These are phyloP conservation scores for Myxozyma nipponensis DNA, from an alignment of 805 yeast species.

Conservation along the genomic window DNA sequence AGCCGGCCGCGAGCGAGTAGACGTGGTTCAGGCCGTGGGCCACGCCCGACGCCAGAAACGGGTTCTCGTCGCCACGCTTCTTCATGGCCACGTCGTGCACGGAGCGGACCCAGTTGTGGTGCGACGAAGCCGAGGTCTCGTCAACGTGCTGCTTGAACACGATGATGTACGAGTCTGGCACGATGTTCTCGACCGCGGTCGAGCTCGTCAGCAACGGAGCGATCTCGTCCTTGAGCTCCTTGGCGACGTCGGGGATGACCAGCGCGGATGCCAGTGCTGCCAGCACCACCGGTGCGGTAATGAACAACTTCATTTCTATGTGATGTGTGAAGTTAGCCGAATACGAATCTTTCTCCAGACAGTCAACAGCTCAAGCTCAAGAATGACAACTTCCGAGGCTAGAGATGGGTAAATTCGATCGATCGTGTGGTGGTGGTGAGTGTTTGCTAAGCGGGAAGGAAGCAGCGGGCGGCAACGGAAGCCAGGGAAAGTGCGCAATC, in stretches of 20 bases:
- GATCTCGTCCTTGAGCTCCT: slow-evolving; percentile 5
- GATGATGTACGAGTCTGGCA: slow-evolving; percentile 74
- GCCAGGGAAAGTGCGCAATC: too few species aligned
- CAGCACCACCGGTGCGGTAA: slow-evolving; percentile 15
- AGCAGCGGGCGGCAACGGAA: too few species aligned
- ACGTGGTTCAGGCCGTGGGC: slow-evolving; percentile 57
- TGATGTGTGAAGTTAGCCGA: too few species aligned
- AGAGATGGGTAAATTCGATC: too few species aligned
- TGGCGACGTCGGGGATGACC: slow-evolving; percentile 20
- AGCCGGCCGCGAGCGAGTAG: slow-evolving; percentile 52
- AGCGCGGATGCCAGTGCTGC: slow-evolving; percentile 25
- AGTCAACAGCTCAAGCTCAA: too few species aligned
- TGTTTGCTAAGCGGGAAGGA: too few species aligned
- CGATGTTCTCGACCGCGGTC: slow-evolving; percentile 35
- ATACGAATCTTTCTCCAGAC: too few species aligned
- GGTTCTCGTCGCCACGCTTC: slow-evolving; percentile 41
- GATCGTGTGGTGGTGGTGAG: too few species aligned
- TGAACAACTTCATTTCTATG: slow-evolving; percentile 23
- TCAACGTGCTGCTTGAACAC: slow-evolving; percentile 68
- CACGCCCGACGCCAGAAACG: slow-evolving; percentile 33
- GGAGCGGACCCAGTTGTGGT: slow-evolving; percentile 51
- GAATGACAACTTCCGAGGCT: too few species aligned
- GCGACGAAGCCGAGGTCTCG: slow-evolving; percentile 55
- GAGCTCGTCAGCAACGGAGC: slow-evolving; percentile 48
- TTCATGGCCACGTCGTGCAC: slow-evolving; percentile 33